Evolutionary conservation across 2,329 filamentous ascomycete genomes (phyloP).

Genomic region (Purpureocillium lavendulum): DNA sequence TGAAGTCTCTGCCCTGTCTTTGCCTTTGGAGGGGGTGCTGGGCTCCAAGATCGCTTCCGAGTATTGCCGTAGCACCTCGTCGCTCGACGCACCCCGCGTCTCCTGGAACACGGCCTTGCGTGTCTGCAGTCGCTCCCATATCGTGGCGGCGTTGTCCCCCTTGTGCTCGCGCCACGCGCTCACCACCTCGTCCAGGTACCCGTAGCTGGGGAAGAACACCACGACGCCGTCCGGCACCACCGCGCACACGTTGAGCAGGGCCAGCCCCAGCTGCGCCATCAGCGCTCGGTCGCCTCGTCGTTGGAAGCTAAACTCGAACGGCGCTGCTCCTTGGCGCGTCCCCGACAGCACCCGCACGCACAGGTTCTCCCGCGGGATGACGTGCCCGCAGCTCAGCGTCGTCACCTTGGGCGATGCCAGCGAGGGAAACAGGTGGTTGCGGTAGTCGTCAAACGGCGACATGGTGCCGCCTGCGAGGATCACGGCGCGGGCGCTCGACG

Average conservation of each 20-base stretch:
- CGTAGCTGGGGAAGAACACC: slow-evolving; percentile 92
- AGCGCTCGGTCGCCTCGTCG: slow-evolving; percentile 61
- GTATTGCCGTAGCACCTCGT: slow-evolving; percentile 69
- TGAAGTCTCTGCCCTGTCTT: slow-evolving; percentile 2
- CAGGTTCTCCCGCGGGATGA: slow-evolving; percentile 77
- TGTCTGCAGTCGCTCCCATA: slow-evolving; percentile 50
- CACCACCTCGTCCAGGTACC: slow-evolving; percentile 73
- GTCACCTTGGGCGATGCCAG: slow-evolving; percentile 54
- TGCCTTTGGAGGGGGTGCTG: slow-evolving; percentile 15
- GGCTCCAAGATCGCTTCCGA: slow-evolving; percentile 53
- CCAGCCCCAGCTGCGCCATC: slow-evolving; percentile 65
- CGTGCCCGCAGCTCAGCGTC: slow-evolving; percentile 88
- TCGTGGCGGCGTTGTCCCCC: slow-evolving; percentile 18
- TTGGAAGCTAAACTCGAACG: slow-evolving; percentile 83
- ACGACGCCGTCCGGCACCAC: slow-evolving; percentile 83
- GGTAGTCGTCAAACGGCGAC: slow-evolving; percentile 93
- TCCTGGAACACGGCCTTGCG: slow-evolving; percentile 59
- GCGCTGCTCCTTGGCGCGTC: slow-evolving; percentile 30
- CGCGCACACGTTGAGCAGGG: slow-evolving; percentile 62
- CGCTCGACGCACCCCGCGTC: slow-evolving; percentile 45
- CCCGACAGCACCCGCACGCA: slow-evolving; percentile 63
- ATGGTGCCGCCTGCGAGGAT: slow-evolving; percentile 93
- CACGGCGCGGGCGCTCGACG: slow-evolving; percentile 75
- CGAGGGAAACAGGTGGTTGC: slow-evolving; percentile 75
- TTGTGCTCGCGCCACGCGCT: slow-evolving; percentile 45